phyloP scores from a whole-genome alignment of 2,329 filamentous ascomycete genomes.

The Teratosphaeria viscida region DNA sequence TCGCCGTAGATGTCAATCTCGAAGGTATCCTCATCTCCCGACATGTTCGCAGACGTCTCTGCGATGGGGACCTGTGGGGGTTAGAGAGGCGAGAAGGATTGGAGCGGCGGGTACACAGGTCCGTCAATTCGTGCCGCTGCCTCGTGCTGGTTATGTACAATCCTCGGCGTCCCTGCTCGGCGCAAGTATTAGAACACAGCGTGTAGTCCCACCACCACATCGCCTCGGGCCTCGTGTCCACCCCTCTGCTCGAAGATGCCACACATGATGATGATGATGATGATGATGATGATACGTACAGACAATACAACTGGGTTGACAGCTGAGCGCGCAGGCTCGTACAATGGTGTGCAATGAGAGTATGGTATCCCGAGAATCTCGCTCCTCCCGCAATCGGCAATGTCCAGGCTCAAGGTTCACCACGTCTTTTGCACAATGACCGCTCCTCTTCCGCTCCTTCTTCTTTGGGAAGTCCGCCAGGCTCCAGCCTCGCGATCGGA shows the following conservation, averaged over 20 bases:
- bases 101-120: background rate
- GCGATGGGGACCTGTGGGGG: background rate
- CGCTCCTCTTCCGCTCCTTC: background rate
- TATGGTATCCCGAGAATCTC: background rate
- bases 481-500: background rate
- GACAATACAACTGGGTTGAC: background rate
- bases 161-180: background rate
- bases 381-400: background rate
- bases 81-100: background rate
- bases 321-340: conserved; percentile 1
- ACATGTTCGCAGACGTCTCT: conserved; percentile 15
- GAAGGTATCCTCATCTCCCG: conserved; percentile 57
- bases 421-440: background rate
- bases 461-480: background rate
- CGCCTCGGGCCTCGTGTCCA: background rate
- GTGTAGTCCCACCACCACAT: background rate
- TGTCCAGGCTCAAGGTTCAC: background rate
- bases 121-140: background rate
- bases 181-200: background rate
- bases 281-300: conserved; percentile 1
- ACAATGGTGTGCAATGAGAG: background rate
- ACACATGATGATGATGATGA: background rate
- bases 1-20: conserved; percentile 63
- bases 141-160: background rate
- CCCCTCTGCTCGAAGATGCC: background rate